These are phyloP conservation scores for Uncinocarpus reesii DNA, from an alignment of 2,329 filamentous ascomycete genomes.

Conservation along the genomic window DNA sequence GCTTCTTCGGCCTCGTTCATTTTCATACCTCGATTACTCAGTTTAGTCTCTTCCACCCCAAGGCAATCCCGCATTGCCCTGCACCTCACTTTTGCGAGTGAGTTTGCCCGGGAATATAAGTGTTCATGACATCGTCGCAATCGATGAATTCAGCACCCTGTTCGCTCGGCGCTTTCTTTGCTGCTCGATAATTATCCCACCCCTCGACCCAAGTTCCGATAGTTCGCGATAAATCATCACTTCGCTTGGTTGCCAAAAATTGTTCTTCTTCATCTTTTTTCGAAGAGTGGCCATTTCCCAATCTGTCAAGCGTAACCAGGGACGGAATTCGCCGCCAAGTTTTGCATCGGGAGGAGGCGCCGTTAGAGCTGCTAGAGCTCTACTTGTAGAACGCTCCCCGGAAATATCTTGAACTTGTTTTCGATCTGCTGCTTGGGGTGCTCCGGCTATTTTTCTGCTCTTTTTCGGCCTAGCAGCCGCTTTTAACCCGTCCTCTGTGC, in stretches of 20 bases:
- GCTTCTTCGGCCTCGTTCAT: slow-evolving; percentile 52
- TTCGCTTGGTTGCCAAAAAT: slow-evolving; percentile 56
- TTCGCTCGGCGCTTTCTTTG: slow-evolving; percentile 42
- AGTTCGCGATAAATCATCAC: slow-evolving; percentile 58
- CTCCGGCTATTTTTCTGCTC: slow-evolving; percentile 6
- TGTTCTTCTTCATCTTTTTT: slow-evolving; percentile 62
- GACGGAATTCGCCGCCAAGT: slow-evolving; percentile 50
- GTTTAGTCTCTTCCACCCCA: slow-evolving; percentile 38
- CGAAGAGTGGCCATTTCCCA: slow-evolving; percentile 57
- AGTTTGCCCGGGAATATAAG: slow-evolving; percentile 30
- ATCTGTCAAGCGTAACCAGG: slow-evolving; percentile 56
- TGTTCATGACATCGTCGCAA: slow-evolving; percentile 39
- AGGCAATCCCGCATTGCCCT: slow-evolving; percentile 24
- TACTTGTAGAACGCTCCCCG: slow-evolving; percentile 50
- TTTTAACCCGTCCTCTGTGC: neutral
- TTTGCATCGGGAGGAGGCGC: slow-evolving; percentile 51
- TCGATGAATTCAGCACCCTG: slow-evolving; percentile 49
- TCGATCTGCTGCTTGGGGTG: neutral
- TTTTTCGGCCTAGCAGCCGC: slow-evolving; percentile 10
- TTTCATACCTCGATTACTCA: slow-evolving; percentile 51
- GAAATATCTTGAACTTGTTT: neutral
- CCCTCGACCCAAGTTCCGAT: slow-evolving; percentile 48
- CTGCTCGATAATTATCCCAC: slow-evolving; percentile 41
- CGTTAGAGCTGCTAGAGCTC: slow-evolving; percentile 48
- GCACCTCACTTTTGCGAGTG: slow-evolving; percentile 33